These are phyloP conservation scores for Poterioochromonas sp. DNA, from an alignment of 352 stramenopile species.

Conservation along the genomic window DNA sequence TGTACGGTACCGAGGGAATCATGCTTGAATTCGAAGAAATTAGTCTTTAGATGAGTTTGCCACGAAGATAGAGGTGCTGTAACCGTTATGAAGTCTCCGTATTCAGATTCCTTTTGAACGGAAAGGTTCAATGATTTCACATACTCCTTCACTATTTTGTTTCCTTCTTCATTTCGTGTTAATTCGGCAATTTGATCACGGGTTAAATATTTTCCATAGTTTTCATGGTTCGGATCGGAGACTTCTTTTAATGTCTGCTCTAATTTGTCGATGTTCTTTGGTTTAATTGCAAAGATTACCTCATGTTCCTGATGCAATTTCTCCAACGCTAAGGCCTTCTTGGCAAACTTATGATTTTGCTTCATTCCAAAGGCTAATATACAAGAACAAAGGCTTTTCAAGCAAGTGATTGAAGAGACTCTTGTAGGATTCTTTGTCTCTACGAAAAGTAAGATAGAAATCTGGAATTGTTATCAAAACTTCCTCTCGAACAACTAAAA, in stretches of 20 bases:
- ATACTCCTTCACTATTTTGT: background rate
- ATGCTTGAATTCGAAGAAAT: background rate
- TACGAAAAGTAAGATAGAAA: no score
- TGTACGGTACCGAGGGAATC: background rate
- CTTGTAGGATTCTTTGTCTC: no score
- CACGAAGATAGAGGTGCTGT: background rate
- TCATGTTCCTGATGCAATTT: no score
- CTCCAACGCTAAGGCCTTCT: no score
- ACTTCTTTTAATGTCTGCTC: background rate
- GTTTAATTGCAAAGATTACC: background rate
- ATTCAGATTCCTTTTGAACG: background rate
- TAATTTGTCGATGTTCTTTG: background rate
- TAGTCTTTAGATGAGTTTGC: background rate
- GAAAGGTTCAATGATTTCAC: background rate
- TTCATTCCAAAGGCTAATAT: no score
- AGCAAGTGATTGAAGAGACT: no score
- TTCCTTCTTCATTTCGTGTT: background rate
- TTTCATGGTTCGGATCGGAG: background rate
- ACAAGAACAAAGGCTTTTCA: no score
- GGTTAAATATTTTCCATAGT: background rate
- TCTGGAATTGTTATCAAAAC: no score
- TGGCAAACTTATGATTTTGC: no score
- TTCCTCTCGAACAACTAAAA: no score
- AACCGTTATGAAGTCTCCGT: background rate
- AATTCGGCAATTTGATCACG: background rate